Base-by-base conservation (phyloP, 148 eudicot species). In the Selenicereus undatus region DNA sequence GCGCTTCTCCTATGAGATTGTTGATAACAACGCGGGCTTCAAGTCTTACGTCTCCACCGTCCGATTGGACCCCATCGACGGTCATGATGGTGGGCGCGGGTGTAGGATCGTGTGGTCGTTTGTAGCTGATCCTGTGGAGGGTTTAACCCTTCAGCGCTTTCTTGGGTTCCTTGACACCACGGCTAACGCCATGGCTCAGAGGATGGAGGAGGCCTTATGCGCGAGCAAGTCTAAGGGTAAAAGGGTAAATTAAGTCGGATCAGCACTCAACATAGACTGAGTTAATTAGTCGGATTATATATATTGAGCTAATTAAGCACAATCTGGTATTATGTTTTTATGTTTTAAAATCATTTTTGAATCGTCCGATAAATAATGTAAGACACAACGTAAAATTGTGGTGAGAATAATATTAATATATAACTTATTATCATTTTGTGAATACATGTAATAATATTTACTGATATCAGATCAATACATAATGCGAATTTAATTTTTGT, bases 41-140 rank as follows among this genome's bases (percentile, higher is more conserved):
- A 81, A 83, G 62, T 62, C 82, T 0, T 87, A 85, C 11, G 79
- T 82, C 6, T 80, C 86, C 11, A 87, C 89, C 74, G 11, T 85
- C n/a, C 74, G 73, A 69, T 48, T 87, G 74, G 45, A 80, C 11
- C 52, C 76, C 0, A 56, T 78, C 27, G 62, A 84, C 30, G 84
- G 50, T 11, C 42, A 13, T 10, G 81, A 64, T 52, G 84, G 30
- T 2, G 73, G 50, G 58, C 26, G 75, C 29, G 79, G 85, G 71
- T 85, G 86, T 78, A 78, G 64, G 83, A 78, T 87, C 27, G 87
- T 82, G 76, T 87, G 89, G 89, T 85, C 86, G 1, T 85, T 82
- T 78, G 87, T 80, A 12, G 86, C 87, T 69, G 89, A 87, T 78
- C 89, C 89, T 12, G 76, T 82, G 71, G 81, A 77, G n/a, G 87